Conservation (phyloP, 164 flowering plant genomes). For the Aristolochia fimbriata region DNA sequence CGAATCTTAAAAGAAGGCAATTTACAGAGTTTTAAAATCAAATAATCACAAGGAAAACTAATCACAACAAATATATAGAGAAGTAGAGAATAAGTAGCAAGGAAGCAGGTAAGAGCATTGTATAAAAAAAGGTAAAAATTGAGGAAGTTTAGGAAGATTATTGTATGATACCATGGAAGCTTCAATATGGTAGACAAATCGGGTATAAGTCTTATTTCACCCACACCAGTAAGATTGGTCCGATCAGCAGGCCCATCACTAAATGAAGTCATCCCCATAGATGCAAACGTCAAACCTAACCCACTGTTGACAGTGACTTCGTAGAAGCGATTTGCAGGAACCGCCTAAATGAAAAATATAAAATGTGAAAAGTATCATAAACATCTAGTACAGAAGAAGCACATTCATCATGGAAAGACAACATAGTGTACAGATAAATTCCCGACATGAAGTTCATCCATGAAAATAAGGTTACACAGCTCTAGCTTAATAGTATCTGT, state of each 20-base stretch:
- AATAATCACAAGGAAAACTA: too few relatives aligned
- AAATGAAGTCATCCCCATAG: slow-evolving; percentile 75
- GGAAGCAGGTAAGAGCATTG: neutral
- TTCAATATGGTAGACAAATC: slow-evolving; percentile 62
- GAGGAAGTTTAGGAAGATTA: neutral
- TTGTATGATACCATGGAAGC: slow-evolving; percentile 69
- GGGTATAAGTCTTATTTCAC: slow-evolving; percentile 87
- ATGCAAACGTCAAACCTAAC: slow-evolving; percentile 71
- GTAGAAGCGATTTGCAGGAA: slow-evolving; percentile 64
- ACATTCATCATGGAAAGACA: neutral
- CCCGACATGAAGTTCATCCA: neutral
- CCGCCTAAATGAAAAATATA: slow-evolving; percentile 41
- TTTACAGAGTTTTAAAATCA: too few relatives aligned
- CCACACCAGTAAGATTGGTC: slow-evolving; percentile 66
- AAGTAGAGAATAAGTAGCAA: neutral
- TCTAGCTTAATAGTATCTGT: too few relatives aligned
- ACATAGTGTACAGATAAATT: neutral
- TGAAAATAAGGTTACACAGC: neutral
- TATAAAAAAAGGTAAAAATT: too few relatives aligned
- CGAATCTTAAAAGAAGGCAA: too few relatives aligned
- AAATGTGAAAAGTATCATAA: neutral
- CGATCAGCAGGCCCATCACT: slow-evolving; percentile 75
- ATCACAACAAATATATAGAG: neutral
- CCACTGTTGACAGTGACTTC: slow-evolving; percentile 51
- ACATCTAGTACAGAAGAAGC: neutral